phyloP scores from a whole-genome alignment of 768 basidiomycete genomes.

The Russula ochroleuca region DNA sequence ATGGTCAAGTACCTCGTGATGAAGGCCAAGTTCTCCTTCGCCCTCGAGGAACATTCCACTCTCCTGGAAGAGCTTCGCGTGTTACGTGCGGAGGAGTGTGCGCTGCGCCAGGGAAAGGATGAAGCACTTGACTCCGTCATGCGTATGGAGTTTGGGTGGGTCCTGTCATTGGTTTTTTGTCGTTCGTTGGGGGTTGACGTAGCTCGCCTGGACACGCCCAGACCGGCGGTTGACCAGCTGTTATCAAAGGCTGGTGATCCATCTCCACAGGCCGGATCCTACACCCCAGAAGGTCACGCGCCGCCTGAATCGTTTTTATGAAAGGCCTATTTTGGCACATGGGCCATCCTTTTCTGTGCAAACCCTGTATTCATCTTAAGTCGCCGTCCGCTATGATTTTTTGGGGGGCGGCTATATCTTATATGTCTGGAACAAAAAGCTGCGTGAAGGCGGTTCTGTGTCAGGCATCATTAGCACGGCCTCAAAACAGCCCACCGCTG shows the following conservation, averaged over 20 bases:
- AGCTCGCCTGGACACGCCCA: background rate
- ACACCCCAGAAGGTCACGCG: constrained; percentile 17
- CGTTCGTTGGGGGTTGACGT: background rate
- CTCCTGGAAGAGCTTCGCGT: constrained; percentile 62
- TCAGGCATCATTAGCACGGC: constrained; percentile 13
- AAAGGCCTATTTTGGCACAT: background rate
- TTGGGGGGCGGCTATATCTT: background rate
- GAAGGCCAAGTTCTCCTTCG: constrained; percentile 76
- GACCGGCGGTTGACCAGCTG: constrained; percentile 20
- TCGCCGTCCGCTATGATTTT: background rate
- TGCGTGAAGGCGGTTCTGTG: constrained; percentile 3
- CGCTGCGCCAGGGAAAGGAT: constrained; percentile 32
- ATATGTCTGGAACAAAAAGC: constrained; percentile 1
- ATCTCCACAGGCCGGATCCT: constrained; percentile 5
- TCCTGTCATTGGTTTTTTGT: background rate
- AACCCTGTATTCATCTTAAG: background rate
- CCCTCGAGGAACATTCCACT: constrained; percentile 59
- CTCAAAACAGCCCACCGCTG: background rate
- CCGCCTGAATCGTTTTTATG: constrained; percentile 17
- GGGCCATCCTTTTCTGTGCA: constrained; percentile 1
- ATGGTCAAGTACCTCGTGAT: constrained; percentile 68
- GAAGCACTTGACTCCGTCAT: constrained; percentile 25
- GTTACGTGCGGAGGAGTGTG: constrained; percentile 45
- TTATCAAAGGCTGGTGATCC: constrained; percentile 11
- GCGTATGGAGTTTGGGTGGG: constrained; percentile 26